Conservation (phyloP, 257 asterid genomes). For the Capsicum baccatum region DNA sequence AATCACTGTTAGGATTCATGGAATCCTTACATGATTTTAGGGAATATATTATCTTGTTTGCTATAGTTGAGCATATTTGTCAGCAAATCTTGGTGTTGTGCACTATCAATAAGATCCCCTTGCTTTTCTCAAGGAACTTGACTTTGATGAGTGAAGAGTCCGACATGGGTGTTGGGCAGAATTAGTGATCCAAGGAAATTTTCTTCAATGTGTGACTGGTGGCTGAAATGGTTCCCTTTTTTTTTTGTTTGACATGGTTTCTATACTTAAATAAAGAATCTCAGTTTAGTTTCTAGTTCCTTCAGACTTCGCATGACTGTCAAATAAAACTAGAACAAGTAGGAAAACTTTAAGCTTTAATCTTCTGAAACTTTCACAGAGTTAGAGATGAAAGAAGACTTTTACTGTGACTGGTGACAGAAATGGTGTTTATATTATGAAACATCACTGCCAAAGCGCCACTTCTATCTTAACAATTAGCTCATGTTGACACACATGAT, state of each 20-base stretch:
- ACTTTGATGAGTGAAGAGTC: too few relatives aligned
- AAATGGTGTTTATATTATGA: neutral
- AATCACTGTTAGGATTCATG: neutral
- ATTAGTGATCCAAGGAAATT: neutral
- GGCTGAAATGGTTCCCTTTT: neutral
- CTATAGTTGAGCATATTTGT: neutral
- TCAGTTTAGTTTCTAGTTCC: neutral
- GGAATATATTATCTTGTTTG: neutral
- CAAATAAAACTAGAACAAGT: slow-evolving; percentile 12
- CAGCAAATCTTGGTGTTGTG: neutral
- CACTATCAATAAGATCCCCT: neutral
- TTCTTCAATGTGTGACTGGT: neutral
- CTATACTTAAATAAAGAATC: slow-evolving; percentile 8
- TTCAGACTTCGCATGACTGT: slow-evolving; percentile 6
- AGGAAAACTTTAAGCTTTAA: slow-evolving; percentile 4
- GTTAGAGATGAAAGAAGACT: too few relatives aligned
- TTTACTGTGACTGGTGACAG: slow-evolving; percentile 19
- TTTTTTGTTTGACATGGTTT: neutral
- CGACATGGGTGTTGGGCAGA: neutral
- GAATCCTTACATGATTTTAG: neutral
- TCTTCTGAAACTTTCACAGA: neutral
- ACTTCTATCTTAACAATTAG: neutral
- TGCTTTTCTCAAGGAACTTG: neutral
- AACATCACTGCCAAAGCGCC: neutral
- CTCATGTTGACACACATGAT: slow-evolving; percentile 3